These are phyloP conservation scores for Phylloporus sp. DNA, from an alignment of 768 basidiomycete species.

Conservation along the genomic window DNA sequence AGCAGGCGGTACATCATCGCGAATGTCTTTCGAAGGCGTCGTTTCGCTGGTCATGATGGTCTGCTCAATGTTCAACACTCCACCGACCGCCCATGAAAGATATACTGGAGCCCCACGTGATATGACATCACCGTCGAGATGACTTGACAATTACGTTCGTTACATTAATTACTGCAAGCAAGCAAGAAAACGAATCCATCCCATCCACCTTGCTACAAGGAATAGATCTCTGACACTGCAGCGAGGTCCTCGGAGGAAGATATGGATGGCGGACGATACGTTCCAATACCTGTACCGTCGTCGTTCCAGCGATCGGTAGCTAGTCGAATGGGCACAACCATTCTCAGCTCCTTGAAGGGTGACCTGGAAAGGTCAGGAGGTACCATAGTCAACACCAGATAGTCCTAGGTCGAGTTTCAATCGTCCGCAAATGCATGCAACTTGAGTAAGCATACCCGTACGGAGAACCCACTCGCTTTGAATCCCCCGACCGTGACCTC, in stretches of 20 bases:
- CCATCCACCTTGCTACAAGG: not conserved
- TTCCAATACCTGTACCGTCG: slow-evolving; percentile 26
- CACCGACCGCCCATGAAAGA: not conserved
- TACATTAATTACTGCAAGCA: not conserved
- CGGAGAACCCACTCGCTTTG: slow-evolving; percentile 55
- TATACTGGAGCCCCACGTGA: slow-evolving; percentile 19
- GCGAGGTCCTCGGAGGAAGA: slow-evolving; percentile 25
- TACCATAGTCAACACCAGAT: slow-evolving; percentile 53
- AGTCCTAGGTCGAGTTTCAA: slow-evolving; percentile 45
- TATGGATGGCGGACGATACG: slow-evolving; percentile 11
- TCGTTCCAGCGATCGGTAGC: slow-evolving; percentile 57
- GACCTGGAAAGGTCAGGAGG: slow-evolving; percentile 53
- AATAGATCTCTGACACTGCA: slow-evolving; percentile 8
- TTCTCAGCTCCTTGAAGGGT: slow-evolving; percentile 55
- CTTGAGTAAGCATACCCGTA: slow-evolving; percentile 43
- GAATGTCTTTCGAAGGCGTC: not conserved
- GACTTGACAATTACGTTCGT: no score
- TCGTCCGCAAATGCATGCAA: not conserved
- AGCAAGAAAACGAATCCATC: not conserved
- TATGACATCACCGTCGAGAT: slow-evolving; percentile 18
- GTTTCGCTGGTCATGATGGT: slow-evolving; percentile 7
- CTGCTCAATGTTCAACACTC: not conserved
- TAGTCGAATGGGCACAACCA: slow-evolving; percentile 58
- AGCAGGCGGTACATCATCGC: not conserved
- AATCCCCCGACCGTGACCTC: slow-evolving; percentile 56